Conservation (phyloP, 73 alveolate species). For the Stentor coeruleus region DNA sequence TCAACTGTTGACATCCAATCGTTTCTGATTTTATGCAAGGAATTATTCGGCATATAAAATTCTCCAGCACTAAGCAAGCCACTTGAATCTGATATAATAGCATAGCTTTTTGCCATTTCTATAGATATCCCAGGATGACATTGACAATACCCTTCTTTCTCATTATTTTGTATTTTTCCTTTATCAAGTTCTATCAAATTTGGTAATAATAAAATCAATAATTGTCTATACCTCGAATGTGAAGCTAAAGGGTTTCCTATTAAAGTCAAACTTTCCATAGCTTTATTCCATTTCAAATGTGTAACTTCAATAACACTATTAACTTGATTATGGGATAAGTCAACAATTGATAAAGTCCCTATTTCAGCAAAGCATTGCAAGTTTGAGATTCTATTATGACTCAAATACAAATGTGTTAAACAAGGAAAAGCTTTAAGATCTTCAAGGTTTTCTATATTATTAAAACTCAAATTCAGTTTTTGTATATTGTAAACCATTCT, state of each 20-base stretch:
- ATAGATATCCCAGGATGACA: slow-evolving; percentile 18
- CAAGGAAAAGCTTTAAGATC: slow-evolving; percentile 63
- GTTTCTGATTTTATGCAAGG: not conserved
- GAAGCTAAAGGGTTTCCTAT: slow-evolving; percentile 72
- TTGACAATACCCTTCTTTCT: not conserved
- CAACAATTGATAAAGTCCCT: slow-evolving; percentile 73
- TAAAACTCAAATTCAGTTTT: slow-evolving; percentile 81
- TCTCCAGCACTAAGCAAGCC: too few species aligned
- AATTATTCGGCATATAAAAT: too few species aligned
- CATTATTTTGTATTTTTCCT: not conserved
- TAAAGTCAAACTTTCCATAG: slow-evolving; percentile 49
- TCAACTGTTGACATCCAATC: slow-evolving; percentile 61
- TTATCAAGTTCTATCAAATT: slow-evolving; percentile 49
- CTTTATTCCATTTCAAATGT: slow-evolving; percentile 53
- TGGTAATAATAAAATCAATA: slow-evolving; percentile 37
- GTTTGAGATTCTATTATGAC: slow-evolving; percentile 82
- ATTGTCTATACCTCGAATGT: slow-evolving; percentile 41
- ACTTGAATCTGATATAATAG: too few species aligned
- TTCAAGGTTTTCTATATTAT: slow-evolving; percentile 81
- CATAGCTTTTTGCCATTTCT: slow-evolving; percentile 28
- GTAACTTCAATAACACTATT: slow-evolving; percentile 72
- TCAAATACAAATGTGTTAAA: slow-evolving; percentile 75
- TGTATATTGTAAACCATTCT: slow-evolving; percentile 67
- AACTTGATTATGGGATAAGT: slow-evolving; percentile 84
- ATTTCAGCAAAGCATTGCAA: slow-evolving; percentile 71